Percentiles rank a stretch among this genome's conserved stretches.
Conservation (phyloP, 768 basidiomycete genomes). For the Mycena amicta region DNA sequence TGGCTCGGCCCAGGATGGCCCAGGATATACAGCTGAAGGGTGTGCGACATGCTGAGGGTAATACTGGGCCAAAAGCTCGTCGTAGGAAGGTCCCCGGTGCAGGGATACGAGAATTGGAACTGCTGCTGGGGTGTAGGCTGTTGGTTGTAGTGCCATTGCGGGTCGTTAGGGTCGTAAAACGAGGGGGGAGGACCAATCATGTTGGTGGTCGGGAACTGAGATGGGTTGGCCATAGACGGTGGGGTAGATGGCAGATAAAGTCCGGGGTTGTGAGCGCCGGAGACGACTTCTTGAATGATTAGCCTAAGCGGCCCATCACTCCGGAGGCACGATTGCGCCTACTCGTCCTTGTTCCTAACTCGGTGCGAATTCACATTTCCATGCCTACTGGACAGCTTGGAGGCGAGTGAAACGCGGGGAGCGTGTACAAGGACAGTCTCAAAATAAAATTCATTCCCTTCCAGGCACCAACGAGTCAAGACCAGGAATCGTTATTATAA, state of each 20-base stretch:
- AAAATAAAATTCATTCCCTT: too few species aligned
- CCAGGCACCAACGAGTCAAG: too few species aligned
- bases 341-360: too few species aligned
- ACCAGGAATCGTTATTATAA: too few species aligned
- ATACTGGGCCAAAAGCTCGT: conserved; percentile 18
- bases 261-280: neutral
- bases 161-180: conserved; percentile 53
- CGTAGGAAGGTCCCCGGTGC: conserved; percentile 22
- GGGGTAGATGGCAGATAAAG: neutral
- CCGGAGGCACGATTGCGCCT: too few species aligned
- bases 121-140: conserved; percentile 10
- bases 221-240: neutral
- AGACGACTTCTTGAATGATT: too few species aligned
- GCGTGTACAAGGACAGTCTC: too few species aligned
- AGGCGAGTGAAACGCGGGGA: too few species aligned
- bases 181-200: conserved; percentile 61
- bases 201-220: conserved; percentile 9
- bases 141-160: conserved; percentile 23
- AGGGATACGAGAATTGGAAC: conserved; percentile 20
- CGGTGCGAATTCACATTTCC: too few species aligned
- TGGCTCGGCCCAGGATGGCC: conserved; percentile 17
- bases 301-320: too few species aligned
- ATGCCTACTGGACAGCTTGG: too few species aligned
- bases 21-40: conserved; percentile 8
- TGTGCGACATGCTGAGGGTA: conserved; percentile 11